Base-by-base conservation (phyloP, 768 basidiomycete species). In the Lactarius sp. region DNA sequence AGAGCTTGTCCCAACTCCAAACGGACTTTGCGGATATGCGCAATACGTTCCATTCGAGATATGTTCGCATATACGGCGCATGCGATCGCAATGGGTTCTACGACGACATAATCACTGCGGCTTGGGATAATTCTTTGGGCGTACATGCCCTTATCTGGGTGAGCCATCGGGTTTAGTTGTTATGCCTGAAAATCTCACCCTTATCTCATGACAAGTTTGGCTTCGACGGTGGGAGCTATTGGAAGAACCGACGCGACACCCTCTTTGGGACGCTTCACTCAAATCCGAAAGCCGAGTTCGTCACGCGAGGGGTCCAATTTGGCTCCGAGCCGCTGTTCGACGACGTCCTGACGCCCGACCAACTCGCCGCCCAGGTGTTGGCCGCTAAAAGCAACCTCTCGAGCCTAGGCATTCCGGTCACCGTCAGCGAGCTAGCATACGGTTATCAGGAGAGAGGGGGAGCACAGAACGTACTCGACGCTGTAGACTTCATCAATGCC, bases 71-170 rank as follows among this genome's bases (percentile, higher is more conserved):
- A 41, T 80, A 80, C 33, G 78, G 78, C 9, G 68, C 63, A 4
- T 80, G 78, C 47, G 79, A 80, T 46, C 70, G 71, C 7, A 44
- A 69, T 16, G 77, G 74, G 9, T 79, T 77, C 69, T 79, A 79
- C 62, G 80, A 89, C 69, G 79, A 87, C 64, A 72, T 88, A 47
- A 77, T 89, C 22, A 78, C 84, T 46, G 87, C 88, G 27, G 87
- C 87, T 7, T 89, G 86, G 86, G 72, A 75, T 31, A 83, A 82
- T 39, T 77, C 81, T n/a, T 72, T 90, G 33, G 87, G 88, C 51
- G 85, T 90, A 6, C 87, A 90, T 65, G 85, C 86, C 16, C 74
- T 89, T 20, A 83, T 90, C 64, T 90, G 87, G 87, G 87, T 87
- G 69, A 68, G 79, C 54, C 50, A n/a, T 5, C 33, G 14, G 42